Evolutionary conservation across 1,284 basidiomycete genomes (phyloP), one percentile per base, ranked within the genome.

Genomic region (Hemileia vastatrix): DNA sequence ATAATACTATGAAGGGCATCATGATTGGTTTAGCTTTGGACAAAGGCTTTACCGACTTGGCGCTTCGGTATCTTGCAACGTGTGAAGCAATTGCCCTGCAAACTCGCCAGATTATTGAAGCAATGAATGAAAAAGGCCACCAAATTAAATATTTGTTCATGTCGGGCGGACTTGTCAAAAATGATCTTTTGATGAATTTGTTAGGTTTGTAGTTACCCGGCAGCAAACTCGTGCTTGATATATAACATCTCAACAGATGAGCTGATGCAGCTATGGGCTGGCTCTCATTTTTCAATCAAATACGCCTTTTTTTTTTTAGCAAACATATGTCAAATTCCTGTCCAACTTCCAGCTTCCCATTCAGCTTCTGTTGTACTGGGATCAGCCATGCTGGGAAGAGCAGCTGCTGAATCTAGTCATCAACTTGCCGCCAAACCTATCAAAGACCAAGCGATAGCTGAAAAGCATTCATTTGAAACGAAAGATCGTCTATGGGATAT

Each of bases 71-170:
- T 79, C 85, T 90, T 71, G 83, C 91, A 52, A 89, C 93, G 0
- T 84, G 96, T 53, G 91, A 96, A 79, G 86, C 91, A 8, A 94
- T 98, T 76, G 89, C 91, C 4, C 83, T 97, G 19, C 94, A 97
- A 77, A 97, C 92, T 9, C 82, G 88, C 2, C 94, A 97, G 77
- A 97, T 98, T 75, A 81, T 98, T 61, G 88, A 93, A 72, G 83
- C 84, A 70, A 88, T 98, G 83, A 96, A 97, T 77, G 76, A 72
- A 15, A 82, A 85, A 44, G 94, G 94, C 0, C 94, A 98, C 77
- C 74, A 80, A 33, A 87, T 98, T 71, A 82, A 83, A 60, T 83
- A 85, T 32, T 87, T 98, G 75, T 96, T 92, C 80, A 88, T 98
- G 84, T 86, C 84, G 44, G 81, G 81, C 75, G 71, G 69, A 72